These are phyloP conservation scores for Phaeotremella skinneri DNA, from an alignment of 768 basidiomycete genomes.

Conservation along the genomic window DNA sequence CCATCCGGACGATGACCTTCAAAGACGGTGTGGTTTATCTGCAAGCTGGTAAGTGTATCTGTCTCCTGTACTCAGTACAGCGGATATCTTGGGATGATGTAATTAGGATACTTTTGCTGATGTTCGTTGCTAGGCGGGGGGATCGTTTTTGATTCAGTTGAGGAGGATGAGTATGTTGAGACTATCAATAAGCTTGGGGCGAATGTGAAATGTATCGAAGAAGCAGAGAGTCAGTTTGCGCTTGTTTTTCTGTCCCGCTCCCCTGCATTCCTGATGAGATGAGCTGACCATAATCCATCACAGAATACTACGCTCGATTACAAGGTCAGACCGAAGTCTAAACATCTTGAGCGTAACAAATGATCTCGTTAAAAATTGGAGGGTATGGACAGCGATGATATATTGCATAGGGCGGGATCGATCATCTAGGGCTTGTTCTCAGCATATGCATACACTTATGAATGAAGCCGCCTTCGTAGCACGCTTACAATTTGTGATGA, in stretches of 20 bases:
- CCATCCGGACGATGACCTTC: conserved; percentile 96
- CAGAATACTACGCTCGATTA: conserved; percentile 24
- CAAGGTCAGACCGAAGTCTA: conserved; percentile 8
- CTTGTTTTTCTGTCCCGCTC: not conserved
- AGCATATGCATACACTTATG: too few species aligned
- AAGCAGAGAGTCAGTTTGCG: conserved; percentile 72
- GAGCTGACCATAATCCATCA: not conserved
- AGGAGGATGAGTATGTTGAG: conserved; percentile 95
- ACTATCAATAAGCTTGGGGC: conserved; percentile 91
- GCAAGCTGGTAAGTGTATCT: conserved; percentile 61
- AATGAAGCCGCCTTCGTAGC: too few species aligned
- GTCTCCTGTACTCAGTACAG: not conserved
- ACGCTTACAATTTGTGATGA: too few species aligned
- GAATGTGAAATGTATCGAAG: conserved; percentile 78
- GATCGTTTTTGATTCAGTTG: conserved; percentile 93
- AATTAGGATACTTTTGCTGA: too few species aligned
- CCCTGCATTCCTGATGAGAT: not conserved
- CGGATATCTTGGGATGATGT: too few species aligned
- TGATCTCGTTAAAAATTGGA: too few species aligned
- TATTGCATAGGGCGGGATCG: too few species aligned
- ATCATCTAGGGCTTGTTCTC: too few species aligned
- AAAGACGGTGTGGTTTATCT: conserved; percentile 82
- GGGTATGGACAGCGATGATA: too few species aligned
- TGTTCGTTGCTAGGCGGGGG: conserved; percentile 68
- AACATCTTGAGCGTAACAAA: too few species aligned